Evolutionary conservation across 140 eudicot genomes (phyloP), one percentile per base, ranked within the genome.

Genomic region (Stevia rebaudiana): DNA sequence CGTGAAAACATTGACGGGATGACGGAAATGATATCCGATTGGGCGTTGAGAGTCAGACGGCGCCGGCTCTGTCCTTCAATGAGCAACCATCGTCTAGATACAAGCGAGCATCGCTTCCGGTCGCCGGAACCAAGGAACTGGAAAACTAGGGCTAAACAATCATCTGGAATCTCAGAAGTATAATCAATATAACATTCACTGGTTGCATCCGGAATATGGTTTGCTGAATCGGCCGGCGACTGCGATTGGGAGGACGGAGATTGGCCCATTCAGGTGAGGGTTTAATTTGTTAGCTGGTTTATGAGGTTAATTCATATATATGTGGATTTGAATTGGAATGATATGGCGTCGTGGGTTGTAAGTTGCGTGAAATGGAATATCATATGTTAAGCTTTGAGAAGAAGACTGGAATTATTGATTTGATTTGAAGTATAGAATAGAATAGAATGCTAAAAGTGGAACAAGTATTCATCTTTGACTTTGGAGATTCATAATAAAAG

Each of bases 151-250:
- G 76, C 69, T 47, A 71, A 60, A 28, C 69, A 61, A 37, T 71
- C 76, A 31, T 71, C 76, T 5, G 76, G 76, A 13, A 83, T 70
- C 13, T 61, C 73, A 15, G 74, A 69, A 57, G 74, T 57, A 21
- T 57, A 57, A 42, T 69, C 74, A 52, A 67, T 51, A 28, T 44
- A 12, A 39, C 9, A n/a, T 28, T 28, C 33, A 64, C 36, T 9
- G 41, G 39, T 19, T 21, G 30, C 22, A 40, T 67, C 62, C 11
- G 48, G 61, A 16, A 68, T 41, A 13, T 68, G 52, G 72, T 51
- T 47, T 52, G 25, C 13, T 65, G 40, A 18, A 50, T 63, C 52
- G 63, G 63, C 10, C 47, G 55, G 55, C 33, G 74, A 19, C 65
- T 65, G 66, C 58, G 74, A 52, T 52, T 43, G 66, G 44, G 58